These are phyloP conservation scores for Boletus hoseneyae DNA, from an alignment of 1,284 basidiomycete species.

Conservation along the genomic window DNA sequence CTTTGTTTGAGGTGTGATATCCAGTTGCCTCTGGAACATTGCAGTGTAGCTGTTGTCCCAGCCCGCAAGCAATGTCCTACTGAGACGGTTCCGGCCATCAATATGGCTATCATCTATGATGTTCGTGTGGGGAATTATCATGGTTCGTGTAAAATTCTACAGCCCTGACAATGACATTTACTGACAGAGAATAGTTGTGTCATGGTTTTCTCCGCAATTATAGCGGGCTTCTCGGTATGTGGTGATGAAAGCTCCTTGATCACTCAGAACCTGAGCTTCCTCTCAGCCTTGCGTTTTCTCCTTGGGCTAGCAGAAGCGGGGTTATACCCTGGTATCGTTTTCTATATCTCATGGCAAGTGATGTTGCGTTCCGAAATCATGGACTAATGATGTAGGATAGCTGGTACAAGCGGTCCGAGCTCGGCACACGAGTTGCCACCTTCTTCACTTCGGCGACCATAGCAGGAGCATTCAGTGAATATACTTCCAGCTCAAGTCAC, in stretches of 20 bases:
- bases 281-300: constrained; percentile 41
- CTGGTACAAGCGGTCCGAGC: constrained; percentile 61
- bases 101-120: constrained; percentile 57
- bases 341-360: constrained; percentile 50
- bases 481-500: too few species aligned
- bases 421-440: constrained; percentile 55
- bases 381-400: constrained; percentile 28
- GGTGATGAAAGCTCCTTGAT: not conserved
- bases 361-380: not conserved
- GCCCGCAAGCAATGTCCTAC: constrained; percentile 52
- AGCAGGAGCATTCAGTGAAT: constrained; percentile 63
- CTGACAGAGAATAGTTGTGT: constrained; percentile 37
- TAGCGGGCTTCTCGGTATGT: constrained; percentile 46
- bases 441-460: constrained; percentile 71
- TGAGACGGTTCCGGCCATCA: constrained; percentile 55
- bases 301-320: constrained; percentile 45
- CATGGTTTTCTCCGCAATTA: constrained; percentile 53
- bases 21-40: not conserved
- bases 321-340: constrained; percentile 52
- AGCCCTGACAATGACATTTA: not conserved
- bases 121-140: constrained; percentile 55
- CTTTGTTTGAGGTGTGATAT: constrained; percentile 45
- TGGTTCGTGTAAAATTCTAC: constrained; percentile 38
- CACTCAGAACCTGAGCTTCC: constrained; percentile 2
- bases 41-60: constrained; percentile 20